Evolutionary conservation across 306 rosid species (phyloP).

Genomic region (Glycine soja): DNA sequence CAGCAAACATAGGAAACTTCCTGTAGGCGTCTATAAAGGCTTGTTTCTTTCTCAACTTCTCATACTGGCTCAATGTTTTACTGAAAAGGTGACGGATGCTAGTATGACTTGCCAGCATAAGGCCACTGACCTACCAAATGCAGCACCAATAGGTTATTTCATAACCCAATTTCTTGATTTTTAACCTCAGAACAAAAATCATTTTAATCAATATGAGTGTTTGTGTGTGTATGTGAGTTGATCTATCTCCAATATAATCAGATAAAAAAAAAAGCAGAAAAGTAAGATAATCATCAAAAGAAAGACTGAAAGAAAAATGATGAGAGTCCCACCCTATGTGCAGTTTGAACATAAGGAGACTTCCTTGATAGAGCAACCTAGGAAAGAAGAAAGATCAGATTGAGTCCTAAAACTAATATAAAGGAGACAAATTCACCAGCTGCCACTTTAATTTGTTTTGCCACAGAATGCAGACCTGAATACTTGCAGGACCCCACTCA

Average conservation of each 20-base stretch:
- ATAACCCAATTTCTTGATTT: background rate
- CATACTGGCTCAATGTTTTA: constrained; percentile 95
- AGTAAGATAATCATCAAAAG: constrained; percentile 12
- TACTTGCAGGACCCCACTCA: constrained; percentile 99
- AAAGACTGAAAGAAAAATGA: constrained; percentile 14
- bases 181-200: constrained; percentile 23
- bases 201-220: too few relatives aligned
- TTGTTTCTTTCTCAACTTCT: constrained; percentile 95
- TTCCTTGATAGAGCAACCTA: constrained; percentile 98
- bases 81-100: constrained; percentile 98
- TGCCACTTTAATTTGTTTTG: background rate
- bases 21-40: constrained; percentile 97
- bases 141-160: constrained; percentile 42
- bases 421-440: constrained; percentile 30
- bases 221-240: too few relatives aligned
- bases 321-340: constrained; percentile 75
- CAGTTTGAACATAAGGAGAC: constrained; percentile 97
- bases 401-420: constrained; percentile 24
- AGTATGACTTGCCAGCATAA: constrained; percentile 97
- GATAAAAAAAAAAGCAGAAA: constrained; percentile 16
- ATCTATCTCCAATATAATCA: constrained; percentile 28
- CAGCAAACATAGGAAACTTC: constrained; percentile 99
- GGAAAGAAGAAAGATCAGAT: constrained; percentile 12
- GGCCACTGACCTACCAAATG: constrained; percentile 88
- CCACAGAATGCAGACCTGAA: constrained; percentile 68